Conservation (phyloP, 1,139 yeast genomes). For the Yamadazyma oceani region DNA sequence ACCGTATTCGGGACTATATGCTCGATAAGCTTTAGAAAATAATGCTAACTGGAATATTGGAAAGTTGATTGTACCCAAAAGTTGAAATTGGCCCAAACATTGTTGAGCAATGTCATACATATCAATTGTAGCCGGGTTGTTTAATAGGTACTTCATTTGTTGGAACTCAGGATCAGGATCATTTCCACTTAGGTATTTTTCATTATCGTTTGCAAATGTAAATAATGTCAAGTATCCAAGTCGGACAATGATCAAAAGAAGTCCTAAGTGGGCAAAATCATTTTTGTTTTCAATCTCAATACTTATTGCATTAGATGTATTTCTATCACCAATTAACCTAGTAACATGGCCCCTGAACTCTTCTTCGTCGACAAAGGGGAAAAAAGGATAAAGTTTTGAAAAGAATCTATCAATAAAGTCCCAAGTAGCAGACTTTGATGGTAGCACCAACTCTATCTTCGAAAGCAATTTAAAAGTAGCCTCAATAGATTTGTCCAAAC, state of each 20-base stretch:
- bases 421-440: slow-evolving; percentile 41
- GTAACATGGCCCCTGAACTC: slow-evolving; percentile 16
- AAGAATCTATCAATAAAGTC: slow-evolving; percentile 44
- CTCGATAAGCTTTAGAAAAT: slow-evolving; percentile 36
- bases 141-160: slow-evolving; percentile 6
- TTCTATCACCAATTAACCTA: slow-evolving; percentile 21
- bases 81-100: slow-evolving; percentile 39
- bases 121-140: slow-evolving; percentile 18
- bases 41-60: slow-evolving; percentile 50
- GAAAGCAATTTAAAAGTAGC: slow-evolving; percentile 25
- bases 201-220: slow-evolving; percentile 25
- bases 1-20: slow-evolving; percentile 50
- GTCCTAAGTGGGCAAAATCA: slow-evolving; percentile 26
- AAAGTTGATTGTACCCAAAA: slow-evolving; percentile 39
- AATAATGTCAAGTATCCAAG: slow-evolving; percentile 26
- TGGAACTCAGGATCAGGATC: slow-evolving; percentile 24
- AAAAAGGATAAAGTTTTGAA: slow-evolving; percentile 40
- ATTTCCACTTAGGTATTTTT: slow-evolving; percentile 21
- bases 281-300: slow-evolving; percentile 17
- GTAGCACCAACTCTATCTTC: slow-evolving; percentile 44
- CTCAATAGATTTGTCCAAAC: not conserved
- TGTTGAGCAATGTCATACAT: slow-evolving; percentile 33
- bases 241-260: slow-evolving; percentile 22
- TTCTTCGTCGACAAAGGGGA: slow-evolving; percentile 49
- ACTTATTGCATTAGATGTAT: slow-evolving; percentile 8